Evolutionary conservation across 1,284 basidiomycete genomes (phyloP).

Genomic region (Rhodotorula sp.): DNA sequence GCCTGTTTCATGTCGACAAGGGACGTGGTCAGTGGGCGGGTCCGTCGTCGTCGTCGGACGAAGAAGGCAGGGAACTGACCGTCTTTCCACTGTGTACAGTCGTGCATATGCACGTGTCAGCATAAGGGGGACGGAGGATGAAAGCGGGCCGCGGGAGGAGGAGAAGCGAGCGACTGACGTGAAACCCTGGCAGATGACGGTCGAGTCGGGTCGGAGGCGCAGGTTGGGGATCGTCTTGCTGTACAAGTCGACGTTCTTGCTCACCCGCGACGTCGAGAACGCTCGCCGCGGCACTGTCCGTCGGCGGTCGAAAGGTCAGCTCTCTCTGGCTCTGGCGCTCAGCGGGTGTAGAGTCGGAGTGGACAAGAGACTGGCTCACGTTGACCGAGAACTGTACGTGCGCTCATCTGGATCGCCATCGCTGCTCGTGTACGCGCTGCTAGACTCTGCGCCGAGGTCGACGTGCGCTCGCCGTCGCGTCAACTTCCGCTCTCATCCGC

Average conservation of each 20-base stretch:
- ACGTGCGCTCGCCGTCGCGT: background rate
- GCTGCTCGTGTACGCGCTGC: background rate
- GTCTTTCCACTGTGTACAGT: constrained; percentile 71
- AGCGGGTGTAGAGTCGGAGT: no score
- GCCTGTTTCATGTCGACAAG: constrained; percentile 62
- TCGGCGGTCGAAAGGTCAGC: background rate
- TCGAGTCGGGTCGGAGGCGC: constrained; percentile 77
- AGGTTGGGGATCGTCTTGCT: constrained; percentile 41
- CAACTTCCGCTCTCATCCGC: no score
- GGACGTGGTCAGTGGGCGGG: background rate
- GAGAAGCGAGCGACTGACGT: constrained; percentile 53
- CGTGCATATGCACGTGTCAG: background rate
- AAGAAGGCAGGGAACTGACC: constrained; percentile 54
- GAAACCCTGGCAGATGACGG: constrained; percentile 81
- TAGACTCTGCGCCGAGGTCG: no score
- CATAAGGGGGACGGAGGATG: background rate
- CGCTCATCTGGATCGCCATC: constrained; percentile 28
- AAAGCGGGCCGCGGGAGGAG: background rate
- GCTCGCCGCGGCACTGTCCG: constrained; percentile 26
- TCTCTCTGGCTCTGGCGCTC: no score
- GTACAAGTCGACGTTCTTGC: constrained; percentile 27
- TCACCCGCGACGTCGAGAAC: constrained; percentile 22
- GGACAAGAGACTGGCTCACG: constrained; percentile 5
- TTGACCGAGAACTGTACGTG: constrained; percentile 17
- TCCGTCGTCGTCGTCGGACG: background rate